Evolutionary conservation across 1,284 basidiomycete species (phyloP), one percentile per base, ranked within the genome.

Genomic region (Rhodotorula sp.): DNA sequence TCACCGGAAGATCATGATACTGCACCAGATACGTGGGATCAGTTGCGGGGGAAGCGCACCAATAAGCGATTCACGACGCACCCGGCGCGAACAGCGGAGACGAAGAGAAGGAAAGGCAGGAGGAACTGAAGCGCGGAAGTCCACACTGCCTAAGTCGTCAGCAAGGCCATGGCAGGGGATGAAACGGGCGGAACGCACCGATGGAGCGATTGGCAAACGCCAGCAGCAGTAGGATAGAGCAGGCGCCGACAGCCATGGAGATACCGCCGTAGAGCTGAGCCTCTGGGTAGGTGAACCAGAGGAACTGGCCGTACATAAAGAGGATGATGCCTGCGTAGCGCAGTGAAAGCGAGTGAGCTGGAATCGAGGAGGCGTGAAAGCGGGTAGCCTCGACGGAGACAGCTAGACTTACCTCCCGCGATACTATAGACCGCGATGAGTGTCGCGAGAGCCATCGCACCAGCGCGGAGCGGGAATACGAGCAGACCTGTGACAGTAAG

Each of bases 391-490:
- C 66, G 58, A 13, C 51, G 49, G 39, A 65, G 54, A 58, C 64
- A 64, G n/a, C 68, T 39, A 36, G 62, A 13, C 61, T 56, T 55
- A 11, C 67, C 67, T 22, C 68, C 72, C 0, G 57, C 72, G 36
- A 70, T 63, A 13, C 58, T 56, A 55, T 73, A 73, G 2, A 56
- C 57, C 8, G 68, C 68, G 34, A 73, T 66, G 6, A 70, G 27
- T 7, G 51, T 19, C 22, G 68, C 65, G 24, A 73, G 64, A 15
- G 59, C 57, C 63, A 70, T 68, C 2, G 72, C 48, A 27, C 72
- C 72, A 1, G 54, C 64, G 20, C 68, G 56, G 6, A 73, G 64
- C 8, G 72, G 72, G 57, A 71, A 71, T n/a, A 67, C 5, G 47
- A 65, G 69, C 11, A 70, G 56, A n/a, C 62, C 63, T 65, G 51